phyloP scores from a whole-genome alignment of 202 grass and related monocot genomes.

The Dendrocalamus latiflorus region DNA sequence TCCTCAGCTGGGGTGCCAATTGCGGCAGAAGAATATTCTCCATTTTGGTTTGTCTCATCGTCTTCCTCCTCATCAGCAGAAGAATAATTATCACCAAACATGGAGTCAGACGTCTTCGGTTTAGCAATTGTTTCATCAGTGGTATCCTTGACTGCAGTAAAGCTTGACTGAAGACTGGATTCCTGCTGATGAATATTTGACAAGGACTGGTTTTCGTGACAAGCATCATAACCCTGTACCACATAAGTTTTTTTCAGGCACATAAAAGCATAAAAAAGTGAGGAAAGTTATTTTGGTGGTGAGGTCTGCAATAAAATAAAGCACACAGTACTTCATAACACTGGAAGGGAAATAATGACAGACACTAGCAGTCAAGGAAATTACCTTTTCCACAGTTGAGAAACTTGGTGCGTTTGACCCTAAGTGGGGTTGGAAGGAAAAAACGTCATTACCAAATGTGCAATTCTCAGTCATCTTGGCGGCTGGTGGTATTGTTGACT shows the following conservation, averaged over 20 bases:
- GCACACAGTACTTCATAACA: background rate
- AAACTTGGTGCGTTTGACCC: constrained; percentile 39
- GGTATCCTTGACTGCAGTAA: constrained; percentile 44
- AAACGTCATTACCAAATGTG: constrained; percentile 51
- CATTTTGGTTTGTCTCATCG: constrained; percentile 45
- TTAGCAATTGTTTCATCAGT: constrained; percentile 26
- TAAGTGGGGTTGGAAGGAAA: constrained; percentile 70
- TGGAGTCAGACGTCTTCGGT: constrained; percentile 37
- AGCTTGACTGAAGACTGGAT: constrained; percentile 62
- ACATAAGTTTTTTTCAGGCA: background rate
- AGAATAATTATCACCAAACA: constrained; percentile 48
- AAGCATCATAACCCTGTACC: constrained; percentile 10
- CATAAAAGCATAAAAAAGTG: background rate
- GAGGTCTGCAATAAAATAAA: constrained; percentile 13
- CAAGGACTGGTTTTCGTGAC: constrained; percentile 29
- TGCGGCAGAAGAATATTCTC: constrained; percentile 32
- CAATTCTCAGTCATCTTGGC: constrained; percentile 18
- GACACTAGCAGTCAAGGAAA: background rate
- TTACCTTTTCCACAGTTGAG: constrained; percentile 59
- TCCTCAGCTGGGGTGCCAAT: constrained; percentile 44
- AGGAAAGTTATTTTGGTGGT: background rate
- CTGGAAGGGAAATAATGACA: background rate
- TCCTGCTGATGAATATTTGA: constrained; percentile 41
- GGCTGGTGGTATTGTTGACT: constrained; percentile 4
- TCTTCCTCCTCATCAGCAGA: constrained; percentile 47